Conservation (phyloP, 257 asterid species). For the Solanum chilense region DNA sequence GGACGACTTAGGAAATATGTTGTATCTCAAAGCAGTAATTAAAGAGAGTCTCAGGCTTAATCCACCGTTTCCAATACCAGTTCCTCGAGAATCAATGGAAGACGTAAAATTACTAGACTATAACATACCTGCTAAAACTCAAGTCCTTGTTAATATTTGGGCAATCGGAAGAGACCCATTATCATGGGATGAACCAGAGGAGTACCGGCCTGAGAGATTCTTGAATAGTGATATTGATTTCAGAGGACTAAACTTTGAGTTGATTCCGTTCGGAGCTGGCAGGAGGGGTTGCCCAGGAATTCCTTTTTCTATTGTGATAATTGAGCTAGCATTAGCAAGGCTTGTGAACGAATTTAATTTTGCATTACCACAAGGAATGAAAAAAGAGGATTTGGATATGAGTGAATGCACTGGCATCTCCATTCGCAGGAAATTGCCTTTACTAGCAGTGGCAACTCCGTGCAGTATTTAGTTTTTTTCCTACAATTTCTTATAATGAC, state of each 20-base stretch:
- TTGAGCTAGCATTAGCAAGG: conserved; percentile 33
- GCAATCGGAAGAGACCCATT: conserved; percentile 31
- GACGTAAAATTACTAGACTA: conserved; percentile 26
- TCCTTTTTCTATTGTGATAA: conserved; percentile 1
- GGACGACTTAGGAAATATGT: conserved; percentile 28
- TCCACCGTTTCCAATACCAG: conserved; percentile 21
- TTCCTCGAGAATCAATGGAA: conserved; percentile 31
- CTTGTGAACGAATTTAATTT: conserved; percentile 26
- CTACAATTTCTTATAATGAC: too few relatives aligned
- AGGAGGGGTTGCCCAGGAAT: conserved; percentile 45
- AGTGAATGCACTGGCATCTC: conserved; percentile 22
- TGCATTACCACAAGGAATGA: conserved; percentile 11
- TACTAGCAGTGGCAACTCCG: conserved; percentile 12
- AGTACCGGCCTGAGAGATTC: conserved; percentile 41
- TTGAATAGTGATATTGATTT: conserved; percentile 11
- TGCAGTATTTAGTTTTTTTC: neutral
- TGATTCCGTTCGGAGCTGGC: conserved; percentile 50
- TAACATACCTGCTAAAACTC: conserved; percentile 20
- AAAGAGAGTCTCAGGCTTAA: conserved; percentile 36
- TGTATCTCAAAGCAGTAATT: conserved; percentile 29
- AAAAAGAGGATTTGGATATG: conserved; percentile 30
- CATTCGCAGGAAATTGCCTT: conserved; percentile 17
- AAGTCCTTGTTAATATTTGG: conserved; percentile 34
- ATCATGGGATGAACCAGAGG: conserved; percentile 31
- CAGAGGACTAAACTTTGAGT: conserved; percentile 30